These are phyloP conservation scores for Domatiomyces globalis DNA, from an alignment of 2,329 filamentous ascomycete genomes.

Conservation along the genomic window DNA sequence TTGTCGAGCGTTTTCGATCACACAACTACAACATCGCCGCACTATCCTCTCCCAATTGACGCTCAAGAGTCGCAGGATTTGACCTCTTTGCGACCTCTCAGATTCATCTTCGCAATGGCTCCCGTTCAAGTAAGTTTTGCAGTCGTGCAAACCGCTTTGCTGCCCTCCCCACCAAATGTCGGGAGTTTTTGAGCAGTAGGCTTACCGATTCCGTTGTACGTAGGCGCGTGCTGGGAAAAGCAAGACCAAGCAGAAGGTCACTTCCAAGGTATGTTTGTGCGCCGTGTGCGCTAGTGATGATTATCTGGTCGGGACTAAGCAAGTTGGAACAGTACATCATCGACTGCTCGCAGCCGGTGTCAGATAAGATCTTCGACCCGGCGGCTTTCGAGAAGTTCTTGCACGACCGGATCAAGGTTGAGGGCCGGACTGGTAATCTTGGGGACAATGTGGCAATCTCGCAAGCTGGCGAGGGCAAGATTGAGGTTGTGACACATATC, in stretches of 20 bases:
- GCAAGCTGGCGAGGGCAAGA: constrained; percentile 89
- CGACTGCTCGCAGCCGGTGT: constrained; percentile 95
- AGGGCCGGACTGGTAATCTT: constrained; percentile 94
- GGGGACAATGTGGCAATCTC: constrained; percentile 83
- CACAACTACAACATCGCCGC: neutral
- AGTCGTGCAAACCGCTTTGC: constrained; percentile 65
- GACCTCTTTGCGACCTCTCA: constrained; percentile 60
- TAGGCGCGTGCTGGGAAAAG: constrained; percentile 34
- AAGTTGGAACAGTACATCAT: constrained; percentile 65
- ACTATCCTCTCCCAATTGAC: neutral
- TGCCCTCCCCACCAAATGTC: constrained; percentile 26
- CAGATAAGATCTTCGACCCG: constrained; percentile 99
- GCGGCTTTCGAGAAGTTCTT: constrained; percentile 99
- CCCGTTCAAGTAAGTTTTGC: constrained; percentile 61
- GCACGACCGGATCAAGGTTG: constrained; percentile 99
- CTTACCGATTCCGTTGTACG: constrained; percentile 54
- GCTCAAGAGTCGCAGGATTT: constrained; percentile 63
- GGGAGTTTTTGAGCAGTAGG: constrained; percentile 56
- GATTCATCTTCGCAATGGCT: constrained; percentile 20
- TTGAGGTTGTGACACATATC: constrained; percentile 94
- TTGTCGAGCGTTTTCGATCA: neutral
- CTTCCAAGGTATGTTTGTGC: constrained; percentile 30
- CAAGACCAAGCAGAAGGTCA: constrained; percentile 28
- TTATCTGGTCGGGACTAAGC: neutral
- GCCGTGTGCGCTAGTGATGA: neutral